A percentile compares a stretch with the other conserved stretches of the same genome.
These are phyloP conservation scores for Centaurea solstitialis DNA, from an alignment of 129 eudicot species.

Conservation along the genomic window DNA sequence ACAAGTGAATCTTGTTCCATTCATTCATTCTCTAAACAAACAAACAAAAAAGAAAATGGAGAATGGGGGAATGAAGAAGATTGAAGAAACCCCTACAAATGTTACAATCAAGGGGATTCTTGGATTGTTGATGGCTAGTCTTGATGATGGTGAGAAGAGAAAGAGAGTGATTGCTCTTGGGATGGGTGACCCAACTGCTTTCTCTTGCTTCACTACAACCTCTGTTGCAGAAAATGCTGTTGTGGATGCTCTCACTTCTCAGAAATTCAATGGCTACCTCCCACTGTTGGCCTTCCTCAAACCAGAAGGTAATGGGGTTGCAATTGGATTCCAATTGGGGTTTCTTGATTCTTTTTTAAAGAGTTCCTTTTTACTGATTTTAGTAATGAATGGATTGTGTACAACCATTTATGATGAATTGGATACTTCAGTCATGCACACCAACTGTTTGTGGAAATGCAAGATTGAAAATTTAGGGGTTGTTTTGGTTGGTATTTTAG, in stretches of 20 bases:
- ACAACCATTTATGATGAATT: not conserved
- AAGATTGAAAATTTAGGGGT: not conserved
- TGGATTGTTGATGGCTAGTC: constrained; percentile 54
- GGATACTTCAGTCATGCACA: constrained; percentile 3
- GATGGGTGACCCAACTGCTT: constrained; percentile 96
- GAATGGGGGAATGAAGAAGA: constrained; percentile 28
- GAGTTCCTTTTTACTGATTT: not conserved
- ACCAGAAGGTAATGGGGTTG: constrained; percentile 55
- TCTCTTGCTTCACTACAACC: constrained; percentile 68
- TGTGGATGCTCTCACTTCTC: constrained; percentile 45
- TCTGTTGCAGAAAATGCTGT: constrained; percentile 64
- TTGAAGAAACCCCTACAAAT: constrained; percentile 52
- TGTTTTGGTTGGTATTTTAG: no score
- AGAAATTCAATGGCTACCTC: constrained; percentile 87
- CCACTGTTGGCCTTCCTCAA: constrained; percentile 89
- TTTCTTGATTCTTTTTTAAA: not conserved
- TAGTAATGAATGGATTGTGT: not conserved
- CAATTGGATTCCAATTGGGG: not conserved
- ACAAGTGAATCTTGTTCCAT: not conserved
- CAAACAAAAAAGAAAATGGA: not conserved
- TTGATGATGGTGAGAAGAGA: constrained; percentile 24
- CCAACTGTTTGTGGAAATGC: constrained; percentile 31
- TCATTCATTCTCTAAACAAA: not conserved
- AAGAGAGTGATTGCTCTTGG: constrained; percentile 66
- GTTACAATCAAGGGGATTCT: constrained; percentile 86